phyloP scores from a whole-genome alignment of 2,329 filamentous ascomycete species.

The Colletotrichum sp. region DNA sequence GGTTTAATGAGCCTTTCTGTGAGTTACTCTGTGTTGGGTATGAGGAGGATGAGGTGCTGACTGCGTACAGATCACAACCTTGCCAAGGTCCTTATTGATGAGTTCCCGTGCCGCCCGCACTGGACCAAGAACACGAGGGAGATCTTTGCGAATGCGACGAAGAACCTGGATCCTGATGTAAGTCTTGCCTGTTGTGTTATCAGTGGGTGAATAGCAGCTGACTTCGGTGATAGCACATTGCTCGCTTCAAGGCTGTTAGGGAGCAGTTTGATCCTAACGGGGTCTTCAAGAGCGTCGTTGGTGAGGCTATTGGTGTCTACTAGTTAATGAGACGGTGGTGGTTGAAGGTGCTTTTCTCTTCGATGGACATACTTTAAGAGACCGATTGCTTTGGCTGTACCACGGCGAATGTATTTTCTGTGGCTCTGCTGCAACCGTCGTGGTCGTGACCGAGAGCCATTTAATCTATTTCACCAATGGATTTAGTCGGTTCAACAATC shows the following conservation, averaged over 20 bases:
- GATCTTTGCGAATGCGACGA: constrained; percentile 46
- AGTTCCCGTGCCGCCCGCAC: constrained; percentile 57
- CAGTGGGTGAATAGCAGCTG: not conserved
- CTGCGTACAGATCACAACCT: constrained; percentile 43
- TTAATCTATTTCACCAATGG: not conserved
- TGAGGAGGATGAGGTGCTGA: not conserved
- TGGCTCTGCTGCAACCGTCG: not conserved
- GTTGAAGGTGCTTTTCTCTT: not conserved
- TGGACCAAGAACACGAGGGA: constrained; percentile 60
- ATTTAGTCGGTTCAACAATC: not conserved
- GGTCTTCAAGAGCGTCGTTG: constrained; percentile 51
- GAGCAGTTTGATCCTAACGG: constrained; percentile 54
- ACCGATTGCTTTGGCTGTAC: not conserved
- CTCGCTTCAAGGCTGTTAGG: constrained; percentile 52
- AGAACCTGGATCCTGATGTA: constrained; percentile 52
- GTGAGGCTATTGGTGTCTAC: constrained; percentile 54
- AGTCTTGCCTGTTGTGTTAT: constrained; percentile 13
- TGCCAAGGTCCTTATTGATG: constrained; percentile 49
- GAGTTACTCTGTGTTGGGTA: constrained; percentile 19
- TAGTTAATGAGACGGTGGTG: not conserved
- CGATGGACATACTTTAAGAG: not conserved
- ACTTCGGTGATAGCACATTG: constrained; percentile 35
- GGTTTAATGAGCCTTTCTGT: constrained; percentile 58
- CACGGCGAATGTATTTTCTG: accelerated
- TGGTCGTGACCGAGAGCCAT: not conserved